Evolutionary conservation across 129 eudicot species (phyloP).

Genomic region (Oenanthe sinensis): DNA sequence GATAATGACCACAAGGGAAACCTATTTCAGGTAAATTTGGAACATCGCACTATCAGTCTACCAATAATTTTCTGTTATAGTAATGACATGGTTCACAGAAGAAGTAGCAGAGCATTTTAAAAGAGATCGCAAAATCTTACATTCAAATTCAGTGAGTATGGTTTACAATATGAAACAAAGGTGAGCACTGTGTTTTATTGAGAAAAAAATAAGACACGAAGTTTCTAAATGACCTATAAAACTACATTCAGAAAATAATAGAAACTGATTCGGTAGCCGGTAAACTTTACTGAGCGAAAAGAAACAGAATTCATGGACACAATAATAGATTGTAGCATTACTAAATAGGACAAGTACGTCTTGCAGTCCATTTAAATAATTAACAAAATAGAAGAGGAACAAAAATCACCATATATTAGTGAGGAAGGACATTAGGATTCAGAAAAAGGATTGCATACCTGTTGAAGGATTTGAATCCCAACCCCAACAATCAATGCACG

Average conservation of each 20-base stretch:
- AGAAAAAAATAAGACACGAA: not conserved
- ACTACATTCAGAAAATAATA: not conserved
- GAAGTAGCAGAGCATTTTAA: not conserved
- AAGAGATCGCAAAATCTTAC: not conserved
- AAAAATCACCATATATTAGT: not conserved
- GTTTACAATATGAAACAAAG: not conserved
- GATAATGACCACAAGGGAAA: not conserved
- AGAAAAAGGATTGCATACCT: constrained; percentile 26
- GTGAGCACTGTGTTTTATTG: not conserved
- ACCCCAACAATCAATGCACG: constrained; percentile 69
- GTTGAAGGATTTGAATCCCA: constrained; percentile 70
- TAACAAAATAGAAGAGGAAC: not conserved
- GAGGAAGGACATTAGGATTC: not conserved
- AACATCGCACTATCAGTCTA: not conserved
- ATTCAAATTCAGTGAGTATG: not conserved
- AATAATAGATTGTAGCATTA: not conserved
- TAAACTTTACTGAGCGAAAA: not conserved
- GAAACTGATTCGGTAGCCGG: not conserved
- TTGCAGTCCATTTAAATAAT: not conserved
- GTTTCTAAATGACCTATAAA: not conserved
- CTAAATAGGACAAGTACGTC: not conserved
- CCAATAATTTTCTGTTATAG: not conserved
- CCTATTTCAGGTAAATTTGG: not conserved
- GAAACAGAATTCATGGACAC: not conserved
- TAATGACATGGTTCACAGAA: not conserved